Evolutionary conservation across 495 filamentous ascomycete genomes (phyloP).

Genomic region (Chaetomium tenue): DNA sequence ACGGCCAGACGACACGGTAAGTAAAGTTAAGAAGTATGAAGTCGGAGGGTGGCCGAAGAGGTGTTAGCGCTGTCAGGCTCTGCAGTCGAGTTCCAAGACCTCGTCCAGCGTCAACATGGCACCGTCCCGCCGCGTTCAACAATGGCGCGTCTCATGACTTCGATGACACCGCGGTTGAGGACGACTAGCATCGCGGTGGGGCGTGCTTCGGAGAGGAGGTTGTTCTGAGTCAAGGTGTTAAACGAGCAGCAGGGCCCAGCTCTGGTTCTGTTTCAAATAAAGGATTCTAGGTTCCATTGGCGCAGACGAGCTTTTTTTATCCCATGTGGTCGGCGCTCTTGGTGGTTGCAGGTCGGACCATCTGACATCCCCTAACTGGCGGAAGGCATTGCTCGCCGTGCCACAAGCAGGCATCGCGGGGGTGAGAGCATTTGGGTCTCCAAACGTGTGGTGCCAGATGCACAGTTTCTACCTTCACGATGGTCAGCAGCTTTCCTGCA

Average conservation of each 20-base stretch:
- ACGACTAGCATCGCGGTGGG: background rate
- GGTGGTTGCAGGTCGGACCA: background rate
- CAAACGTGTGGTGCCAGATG: slow-evolving; percentile 8
- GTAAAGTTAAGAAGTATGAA: background rate
- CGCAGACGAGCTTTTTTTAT: slow-evolving; percentile 7
- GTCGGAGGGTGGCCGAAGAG: background rate
- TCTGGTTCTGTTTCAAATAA: slow-evolving; percentile 8
- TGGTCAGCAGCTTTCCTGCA: background rate
- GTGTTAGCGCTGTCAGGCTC: background rate
- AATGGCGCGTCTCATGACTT: background rate
- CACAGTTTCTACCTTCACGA: background rate
- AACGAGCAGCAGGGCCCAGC: background rate
- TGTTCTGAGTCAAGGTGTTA: background rate
- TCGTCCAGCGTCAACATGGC: background rate
- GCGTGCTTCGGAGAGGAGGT: background rate
- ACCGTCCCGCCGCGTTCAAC: background rate
- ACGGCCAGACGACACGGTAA: background rate
- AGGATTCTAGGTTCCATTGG: background rate
- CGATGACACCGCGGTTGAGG: background rate
- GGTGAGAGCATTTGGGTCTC: slow-evolving; percentile 4
- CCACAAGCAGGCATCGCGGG: slow-evolving; percentile 18
- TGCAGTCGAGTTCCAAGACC: background rate
- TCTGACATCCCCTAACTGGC: slow-evolving; percentile 11
- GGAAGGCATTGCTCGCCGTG: slow-evolving; percentile 21
- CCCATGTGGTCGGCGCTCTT: slow-evolving; percentile 7